Percentiles rank a stretch among this genome's conserved stretches.
phyloP scores from a whole-genome alignment of 2,329 filamentous ascomycete genomes.

The Leptoxyphium fumago region DNA sequence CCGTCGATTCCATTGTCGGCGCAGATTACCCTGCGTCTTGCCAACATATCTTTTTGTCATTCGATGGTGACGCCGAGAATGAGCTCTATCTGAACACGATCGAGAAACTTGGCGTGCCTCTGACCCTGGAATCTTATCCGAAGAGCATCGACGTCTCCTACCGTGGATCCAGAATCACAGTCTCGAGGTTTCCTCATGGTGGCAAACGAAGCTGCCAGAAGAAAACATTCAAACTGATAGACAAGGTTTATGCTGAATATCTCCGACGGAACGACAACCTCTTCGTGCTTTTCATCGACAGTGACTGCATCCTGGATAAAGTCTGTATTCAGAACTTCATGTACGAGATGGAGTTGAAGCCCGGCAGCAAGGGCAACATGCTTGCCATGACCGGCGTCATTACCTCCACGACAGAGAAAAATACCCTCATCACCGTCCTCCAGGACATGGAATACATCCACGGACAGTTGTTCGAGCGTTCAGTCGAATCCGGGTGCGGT shows the following conservation, averaged over 20 bases:
- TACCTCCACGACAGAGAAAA: slow-evolving; percentile 78
- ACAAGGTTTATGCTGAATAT: slow-evolving; percentile 81
- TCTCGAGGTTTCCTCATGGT: slow-evolving; percentile 84
- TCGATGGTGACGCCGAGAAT: slow-evolving; percentile 80
- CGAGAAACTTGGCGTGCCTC: slow-evolving; percentile 66
- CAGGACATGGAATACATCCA: slow-evolving; percentile 99
- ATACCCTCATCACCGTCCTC: slow-evolving; percentile 77
- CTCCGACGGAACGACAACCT: slow-evolving; percentile 77
- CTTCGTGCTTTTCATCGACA: slow-evolving; percentile 94
- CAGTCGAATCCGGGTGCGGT: slow-evolving; percentile 86
- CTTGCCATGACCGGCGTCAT: slow-evolving; percentile 96
- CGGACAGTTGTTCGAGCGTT: slow-evolving; percentile 88
- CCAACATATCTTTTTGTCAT: slow-evolving; percentile 88
- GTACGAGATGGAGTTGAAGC: slow-evolving; percentile 96
- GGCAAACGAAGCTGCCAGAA: slow-evolving; percentile 93
- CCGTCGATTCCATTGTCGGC: slow-evolving; percentile 80
- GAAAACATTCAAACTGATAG: slow-evolving; percentile 79
- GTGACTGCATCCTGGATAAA: slow-evolving; percentile 83
- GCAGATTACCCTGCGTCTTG: slow-evolving; percentile 88
- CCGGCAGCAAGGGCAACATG: slow-evolving; percentile 83
- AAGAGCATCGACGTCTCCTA: slow-evolving; percentile 84
- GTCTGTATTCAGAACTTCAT: slow-evolving; percentile 94
- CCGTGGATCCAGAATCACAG: slow-evolving; percentile 66
- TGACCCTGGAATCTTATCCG: slow-evolving; percentile 64
- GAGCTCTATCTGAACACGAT: slow-evolving; percentile 81